phyloP scores from a whole-genome alignment of 176 grass and related monocot species.

The Carex myosuroides region DNA sequence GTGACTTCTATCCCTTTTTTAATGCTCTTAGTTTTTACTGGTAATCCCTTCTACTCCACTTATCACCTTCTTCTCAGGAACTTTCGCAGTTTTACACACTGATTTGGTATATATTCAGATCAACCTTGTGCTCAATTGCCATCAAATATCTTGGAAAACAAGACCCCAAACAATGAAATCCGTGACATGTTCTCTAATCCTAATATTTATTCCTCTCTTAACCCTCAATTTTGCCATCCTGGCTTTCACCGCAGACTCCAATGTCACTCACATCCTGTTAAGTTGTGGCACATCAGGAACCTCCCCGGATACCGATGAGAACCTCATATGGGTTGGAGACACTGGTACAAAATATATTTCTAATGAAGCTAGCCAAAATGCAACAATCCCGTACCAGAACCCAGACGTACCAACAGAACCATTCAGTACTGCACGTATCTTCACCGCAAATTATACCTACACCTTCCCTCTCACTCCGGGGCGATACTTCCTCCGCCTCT shows the following conservation, averaged over 20 bases:
- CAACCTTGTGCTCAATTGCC: not conserved
- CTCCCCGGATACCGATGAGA: not conserved
- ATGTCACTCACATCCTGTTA: conserved; percentile 9
- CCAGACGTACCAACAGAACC: not conserved
- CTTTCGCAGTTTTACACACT: not conserved
- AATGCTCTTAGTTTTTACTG: too few relatives aligned
- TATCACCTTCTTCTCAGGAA: not conserved
- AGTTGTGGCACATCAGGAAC: conserved; percentile 29
- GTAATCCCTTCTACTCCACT: not conserved
- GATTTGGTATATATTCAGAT: not conserved
- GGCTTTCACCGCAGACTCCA: conserved; percentile 23
- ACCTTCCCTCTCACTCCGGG: conserved; percentile 40
- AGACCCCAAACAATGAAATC: not conserved
- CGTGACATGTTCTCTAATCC: conserved; percentile 11
- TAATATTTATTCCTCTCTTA: conserved; percentile 13
- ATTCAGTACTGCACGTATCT: conserved; percentile 36
- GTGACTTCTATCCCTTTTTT: too few relatives aligned
- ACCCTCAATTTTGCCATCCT: not conserved
- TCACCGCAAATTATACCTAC: conserved; percentile 61
- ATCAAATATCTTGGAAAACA: not conserved
- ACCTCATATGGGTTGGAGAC: conserved; percentile 38
- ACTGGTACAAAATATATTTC: conserved; percentile 37
- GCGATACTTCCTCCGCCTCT: conserved; percentile 62
- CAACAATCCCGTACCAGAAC: not conserved
- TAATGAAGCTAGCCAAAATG: conserved; percentile 1